These are phyloP conservation scores for Psilocybe mexicana DNA, from an alignment of 1,284 basidiomycete genomes.

Conservation along the genomic window DNA sequence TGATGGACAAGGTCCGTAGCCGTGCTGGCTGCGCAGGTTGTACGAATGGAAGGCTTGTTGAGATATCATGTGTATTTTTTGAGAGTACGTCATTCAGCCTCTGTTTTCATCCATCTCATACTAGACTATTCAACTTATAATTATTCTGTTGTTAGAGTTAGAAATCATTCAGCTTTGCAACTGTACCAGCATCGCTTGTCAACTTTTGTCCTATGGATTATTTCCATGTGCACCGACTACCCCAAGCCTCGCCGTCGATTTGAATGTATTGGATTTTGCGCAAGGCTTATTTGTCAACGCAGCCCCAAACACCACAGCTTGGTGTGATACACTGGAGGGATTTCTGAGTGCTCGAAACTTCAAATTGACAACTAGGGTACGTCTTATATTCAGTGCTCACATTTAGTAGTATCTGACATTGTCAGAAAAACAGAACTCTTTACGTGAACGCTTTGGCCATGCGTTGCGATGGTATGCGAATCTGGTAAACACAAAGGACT, in stretches of 20 bases:
- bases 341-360: constrained; percentile 10
- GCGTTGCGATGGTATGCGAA: neutral
- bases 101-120: no score
- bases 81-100: no score
- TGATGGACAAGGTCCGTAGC: neutral
- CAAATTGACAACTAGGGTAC: constrained; percentile 7
- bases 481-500: no score
- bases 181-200: constrained; percentile 9
- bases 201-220: constrained; percentile 7
- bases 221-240: constrained; percentile 13
- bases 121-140: no score
- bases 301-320: constrained; percentile 14
- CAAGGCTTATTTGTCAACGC: constrained; percentile 11
- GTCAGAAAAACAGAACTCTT: neutral
- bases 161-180: constrained; percentile 7
- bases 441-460: constrained; percentile 10
- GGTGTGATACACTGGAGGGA: constrained; percentile 12
- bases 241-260: constrained; percentile 11
- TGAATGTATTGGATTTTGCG: constrained; percentile 14
- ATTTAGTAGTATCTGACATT: no score
- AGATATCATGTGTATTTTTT: no score
- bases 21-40: no score
- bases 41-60: no score
- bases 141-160: neutral
- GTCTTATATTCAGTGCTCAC: neutral